A percentile compares a stretch with the other conserved stretches of the same genome.
Evolutionary conservation across 2,329 filamentous ascomycete genomes (phyloP).

Genomic region (Rhinocladiella mackenziei): DNA sequence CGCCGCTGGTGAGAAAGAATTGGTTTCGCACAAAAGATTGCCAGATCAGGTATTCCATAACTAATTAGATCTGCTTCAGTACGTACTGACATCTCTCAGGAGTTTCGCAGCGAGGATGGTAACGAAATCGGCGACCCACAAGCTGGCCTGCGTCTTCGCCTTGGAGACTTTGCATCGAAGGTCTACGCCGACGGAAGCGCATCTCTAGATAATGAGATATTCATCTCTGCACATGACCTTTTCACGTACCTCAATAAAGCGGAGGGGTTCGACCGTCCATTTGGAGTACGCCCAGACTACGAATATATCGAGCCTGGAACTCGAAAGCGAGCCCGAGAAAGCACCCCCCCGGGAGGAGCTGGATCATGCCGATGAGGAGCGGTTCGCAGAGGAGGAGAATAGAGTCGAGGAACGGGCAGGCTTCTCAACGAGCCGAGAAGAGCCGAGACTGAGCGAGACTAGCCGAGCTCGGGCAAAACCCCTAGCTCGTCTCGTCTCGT

Average conservation of each 20-base stretch:
- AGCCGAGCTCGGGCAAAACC: too few species aligned
- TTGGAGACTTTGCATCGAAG: constrained; percentile 31
- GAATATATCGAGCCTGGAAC: too few species aligned
- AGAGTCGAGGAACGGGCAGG: too few species aligned
- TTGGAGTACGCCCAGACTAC: too few species aligned
- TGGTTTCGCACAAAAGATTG: constrained; percentile 22
- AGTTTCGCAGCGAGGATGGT: constrained; percentile 32
- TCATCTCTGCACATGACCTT: constrained; percentile 15
- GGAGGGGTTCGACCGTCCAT: too few species aligned
- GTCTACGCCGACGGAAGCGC: constrained; percentile 14
- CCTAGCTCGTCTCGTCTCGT: too few species aligned
- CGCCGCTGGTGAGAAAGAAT: constrained; percentile 22
- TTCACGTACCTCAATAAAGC: constrained; percentile 20
- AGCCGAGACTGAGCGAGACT: too few species aligned
- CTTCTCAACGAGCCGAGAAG: too few species aligned
- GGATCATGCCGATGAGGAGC: too few species aligned
- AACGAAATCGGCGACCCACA: constrained; percentile 22
- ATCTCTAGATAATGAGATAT: constrained; percentile 16
- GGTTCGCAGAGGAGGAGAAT: too few species aligned
- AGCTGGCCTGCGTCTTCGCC: constrained; percentile 25
- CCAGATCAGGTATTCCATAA: constrained; percentile 18
- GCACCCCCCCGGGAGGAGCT: too few species aligned
- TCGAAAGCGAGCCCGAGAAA: too few species aligned
- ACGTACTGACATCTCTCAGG: constrained; percentile 16
- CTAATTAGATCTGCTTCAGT: constrained; percentile 7